phyloP scores from a whole-genome alignment of 1,284 basidiomycete genomes.

The Mycosarcoma maydis region DNA sequence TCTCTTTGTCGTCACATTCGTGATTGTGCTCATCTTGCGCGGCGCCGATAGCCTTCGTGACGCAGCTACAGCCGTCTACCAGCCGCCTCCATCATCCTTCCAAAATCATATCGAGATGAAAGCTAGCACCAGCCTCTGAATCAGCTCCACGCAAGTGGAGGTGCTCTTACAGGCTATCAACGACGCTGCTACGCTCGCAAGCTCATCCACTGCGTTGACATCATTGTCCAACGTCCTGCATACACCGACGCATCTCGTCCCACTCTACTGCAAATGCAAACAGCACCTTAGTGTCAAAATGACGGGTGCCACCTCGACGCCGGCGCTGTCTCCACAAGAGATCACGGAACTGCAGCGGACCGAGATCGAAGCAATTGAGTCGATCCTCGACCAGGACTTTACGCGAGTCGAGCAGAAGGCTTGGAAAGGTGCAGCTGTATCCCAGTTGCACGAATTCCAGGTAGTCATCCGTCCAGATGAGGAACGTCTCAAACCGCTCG shows the following conservation, averaged over 20 bases:
- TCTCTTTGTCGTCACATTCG: neutral
- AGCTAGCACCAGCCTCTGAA: constrained; percentile 20
- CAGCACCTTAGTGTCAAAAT: constrained; percentile 8
- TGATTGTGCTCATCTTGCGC: neutral
- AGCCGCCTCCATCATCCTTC: constrained; percentile 1
- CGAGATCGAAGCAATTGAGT: constrained; percentile 59
- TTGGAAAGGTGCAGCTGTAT: constrained; percentile 41
- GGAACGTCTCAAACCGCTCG: constrained; percentile 51
- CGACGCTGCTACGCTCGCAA: constrained; percentile 6
- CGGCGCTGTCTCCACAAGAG: constrained; percentile 42
- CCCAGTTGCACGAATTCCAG: constrained; percentile 53
- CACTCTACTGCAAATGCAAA: constrained; percentile 6
- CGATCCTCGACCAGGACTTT: constrained; percentile 61
- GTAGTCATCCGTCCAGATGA: constrained; percentile 56
- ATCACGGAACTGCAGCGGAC: constrained; percentile 55
- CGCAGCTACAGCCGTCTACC: too few species aligned
- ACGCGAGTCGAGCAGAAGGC: constrained; percentile 42
- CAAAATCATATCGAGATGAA: constrained; percentile 22
- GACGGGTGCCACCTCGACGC: constrained; percentile 7
- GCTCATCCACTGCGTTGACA: constrained; percentile 1
- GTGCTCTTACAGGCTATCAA: constrained; percentile 13
- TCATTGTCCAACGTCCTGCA: neutral
- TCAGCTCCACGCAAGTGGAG: constrained; percentile 45
- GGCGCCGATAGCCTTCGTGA: too few species aligned
- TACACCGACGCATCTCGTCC: constrained; percentile 20